A percentile compares a stretch with the other conserved stretches of the same genome.
phyloP scores from a whole-genome alignment of 345 rosid genomes.

The Psidium guajava region DNA sequence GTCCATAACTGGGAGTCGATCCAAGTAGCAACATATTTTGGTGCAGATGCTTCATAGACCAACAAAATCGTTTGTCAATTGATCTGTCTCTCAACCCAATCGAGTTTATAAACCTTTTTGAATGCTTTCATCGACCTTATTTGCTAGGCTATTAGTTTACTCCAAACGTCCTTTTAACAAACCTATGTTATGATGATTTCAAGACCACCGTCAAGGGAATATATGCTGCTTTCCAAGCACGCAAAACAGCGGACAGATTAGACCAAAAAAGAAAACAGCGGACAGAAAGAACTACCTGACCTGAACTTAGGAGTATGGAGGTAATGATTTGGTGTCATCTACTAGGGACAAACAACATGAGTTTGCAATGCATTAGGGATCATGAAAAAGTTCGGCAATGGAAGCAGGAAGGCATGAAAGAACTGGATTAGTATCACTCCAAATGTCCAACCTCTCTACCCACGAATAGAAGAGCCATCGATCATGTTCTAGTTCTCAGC shows the following conservation, averaged over 20 bases:
- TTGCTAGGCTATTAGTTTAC: not conserved
- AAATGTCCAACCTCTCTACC: not conserved
- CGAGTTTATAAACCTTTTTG: not conserved
- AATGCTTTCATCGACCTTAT: not conserved
- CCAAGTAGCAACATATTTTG: not conserved
- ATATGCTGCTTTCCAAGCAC: not conserved
- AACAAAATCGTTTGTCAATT: not conserved
- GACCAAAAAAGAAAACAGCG: not conserved
- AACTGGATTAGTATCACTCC: not conserved
- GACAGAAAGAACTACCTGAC: not conserved
- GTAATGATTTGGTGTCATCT: not conserved
- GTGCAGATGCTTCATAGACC: not conserved
- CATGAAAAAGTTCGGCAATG: not conserved
- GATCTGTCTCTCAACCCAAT: not conserved
- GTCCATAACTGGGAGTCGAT: not conserved
- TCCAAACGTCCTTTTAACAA: not conserved
- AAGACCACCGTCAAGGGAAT: not conserved
- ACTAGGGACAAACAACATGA: not conserved
- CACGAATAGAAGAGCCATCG: not conserved
- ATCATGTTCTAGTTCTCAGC: not conserved
- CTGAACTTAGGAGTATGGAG: not conserved
- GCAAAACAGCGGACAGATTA: not conserved
- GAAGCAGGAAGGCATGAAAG: not conserved
- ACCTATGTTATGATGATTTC: not conserved
- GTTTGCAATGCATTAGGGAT: not conserved